phyloP scores from a whole-genome alignment of 805 yeast species.

The Komagataella mondaviorum region DNA sequence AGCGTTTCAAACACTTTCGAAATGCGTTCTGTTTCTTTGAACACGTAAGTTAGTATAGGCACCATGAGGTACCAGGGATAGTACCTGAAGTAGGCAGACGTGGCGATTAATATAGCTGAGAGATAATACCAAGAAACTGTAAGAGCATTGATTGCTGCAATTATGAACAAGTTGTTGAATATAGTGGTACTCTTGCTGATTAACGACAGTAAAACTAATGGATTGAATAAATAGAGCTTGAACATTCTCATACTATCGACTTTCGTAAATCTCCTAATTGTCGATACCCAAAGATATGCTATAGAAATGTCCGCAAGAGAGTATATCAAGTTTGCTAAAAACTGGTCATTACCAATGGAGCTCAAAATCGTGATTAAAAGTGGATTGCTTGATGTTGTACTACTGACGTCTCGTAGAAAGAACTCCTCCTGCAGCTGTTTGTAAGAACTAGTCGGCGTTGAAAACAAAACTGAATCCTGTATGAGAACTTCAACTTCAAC shows the following conservation, averaged over 20 bases:
- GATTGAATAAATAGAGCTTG: conserved; percentile 65
- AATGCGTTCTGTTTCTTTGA: conserved; percentile 1
- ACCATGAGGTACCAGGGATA: conserved; percentile 48
- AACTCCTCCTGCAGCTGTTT: not conserved
- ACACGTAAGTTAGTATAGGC: conserved; percentile 31
- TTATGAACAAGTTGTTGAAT: conserved; percentile 45
- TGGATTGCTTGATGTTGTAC: not conserved
- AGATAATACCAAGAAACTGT: conserved; percentile 22
- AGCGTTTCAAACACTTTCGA: not conserved
- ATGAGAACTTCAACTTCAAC: not conserved
- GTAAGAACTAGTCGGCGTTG: conserved; percentile 59
- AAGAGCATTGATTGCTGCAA: conserved; percentile 32
- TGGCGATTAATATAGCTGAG: conserved; percentile 39
- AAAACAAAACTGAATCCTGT: conserved; percentile 32
- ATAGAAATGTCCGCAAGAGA: conserved; percentile 46
- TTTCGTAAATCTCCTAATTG: conserved; percentile 27
- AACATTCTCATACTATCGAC: conserved; percentile 6
- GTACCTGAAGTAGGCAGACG: conserved; percentile 50
- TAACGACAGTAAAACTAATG: conserved; percentile 57
- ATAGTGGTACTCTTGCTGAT: conserved; percentile 54
- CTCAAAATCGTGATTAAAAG: conserved; percentile 42
- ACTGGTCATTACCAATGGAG: conserved; percentile 15
- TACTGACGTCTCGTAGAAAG: not conserved
- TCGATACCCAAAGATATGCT: conserved; percentile 35
- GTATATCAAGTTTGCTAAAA: conserved; percentile 27